phyloP scores from a whole-genome alignment of 2,329 filamentous ascomycete genomes.

The Venturia nashicola region DNA sequence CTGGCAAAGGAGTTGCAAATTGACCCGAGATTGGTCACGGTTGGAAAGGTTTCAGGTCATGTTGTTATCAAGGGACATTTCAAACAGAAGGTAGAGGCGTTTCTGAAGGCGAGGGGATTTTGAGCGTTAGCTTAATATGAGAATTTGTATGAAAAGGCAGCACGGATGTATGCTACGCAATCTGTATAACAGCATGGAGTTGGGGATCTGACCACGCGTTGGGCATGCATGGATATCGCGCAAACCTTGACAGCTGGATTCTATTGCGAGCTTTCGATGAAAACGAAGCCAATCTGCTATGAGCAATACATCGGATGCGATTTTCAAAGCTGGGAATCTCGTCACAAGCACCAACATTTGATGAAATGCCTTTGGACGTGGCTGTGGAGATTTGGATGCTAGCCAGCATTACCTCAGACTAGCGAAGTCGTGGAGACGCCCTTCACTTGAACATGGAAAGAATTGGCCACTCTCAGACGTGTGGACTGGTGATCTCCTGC shows the following conservation, averaged over 20 bases:
- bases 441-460: too few relatives aligned
- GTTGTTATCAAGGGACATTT: conserved; percentile 48
- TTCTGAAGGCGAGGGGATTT: conserved; percentile 9
- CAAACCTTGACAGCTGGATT: background rate
- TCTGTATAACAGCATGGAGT: background rate
- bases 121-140: background rate
- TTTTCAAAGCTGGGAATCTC: too few relatives aligned
- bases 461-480: too few relatives aligned
- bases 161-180: background rate
- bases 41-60: conserved; percentile 56
- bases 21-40: conserved; percentile 39
- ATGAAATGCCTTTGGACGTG: too few relatives aligned
- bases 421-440: too few relatives aligned
- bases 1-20: conserved; percentile 48
- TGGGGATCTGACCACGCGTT: background rate
- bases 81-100: conserved; percentile 2
- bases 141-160: background rate
- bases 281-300: too few relatives aligned
- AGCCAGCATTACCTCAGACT: too few relatives aligned
- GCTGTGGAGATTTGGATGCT: too few relatives aligned
- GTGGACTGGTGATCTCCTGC: too few relatives aligned
- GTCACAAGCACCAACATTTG: too few relatives aligned
- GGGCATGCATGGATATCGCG: background rate
- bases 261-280: background rate
- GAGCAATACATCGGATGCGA: too few relatives aligned